phyloP scores from a whole-genome alignment of 1,284 basidiomycete genomes.

The Golubevia sp. region DNA sequence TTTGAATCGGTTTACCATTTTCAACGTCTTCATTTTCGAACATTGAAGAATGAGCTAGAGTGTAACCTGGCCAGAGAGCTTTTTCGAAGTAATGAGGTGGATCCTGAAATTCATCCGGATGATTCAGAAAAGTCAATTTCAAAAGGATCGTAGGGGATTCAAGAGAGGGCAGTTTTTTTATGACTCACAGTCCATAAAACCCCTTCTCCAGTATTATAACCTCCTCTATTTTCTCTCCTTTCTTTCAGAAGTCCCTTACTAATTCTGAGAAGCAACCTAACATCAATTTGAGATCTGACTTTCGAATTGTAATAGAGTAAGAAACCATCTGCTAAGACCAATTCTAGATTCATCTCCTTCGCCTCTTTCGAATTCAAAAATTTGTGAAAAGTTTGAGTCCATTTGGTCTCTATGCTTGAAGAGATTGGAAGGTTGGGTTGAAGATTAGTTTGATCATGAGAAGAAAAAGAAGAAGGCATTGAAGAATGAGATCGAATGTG shows the following conservation, averaged over 20 bases:
- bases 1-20: constrained; percentile 18
- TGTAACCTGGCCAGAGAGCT: constrained; percentile 55
- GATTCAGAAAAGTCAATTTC: background rate
- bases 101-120: constrained; percentile 15
- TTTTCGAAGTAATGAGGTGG: constrained; percentile 56
- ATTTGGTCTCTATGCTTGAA: background rate
- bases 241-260: constrained; percentile 21
- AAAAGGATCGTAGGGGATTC: background rate
- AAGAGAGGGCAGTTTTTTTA: constrained; percentile 13
- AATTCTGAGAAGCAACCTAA: constrained; percentile 44
- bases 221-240: constrained; percentile 20
- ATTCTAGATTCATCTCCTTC: background rate
- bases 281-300: constrained; percentile 33
- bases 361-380: background rate
- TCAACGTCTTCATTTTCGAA: constrained; percentile 44
- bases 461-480: constrained; percentile 35
- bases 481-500: constrained; percentile 26
- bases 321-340: constrained; percentile 52
- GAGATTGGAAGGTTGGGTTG: constrained; percentile 35
- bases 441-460: constrained; percentile 46
- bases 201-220: constrained; percentile 23
- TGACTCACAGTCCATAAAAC: constrained; percentile 20
- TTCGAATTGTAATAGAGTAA: constrained; percentile 43
- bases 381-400: background rate
- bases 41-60: constrained; percentile 38